Evolutionary conservation across 1,139 yeast species (phyloP), one percentile per base, ranked within the genome.

Genomic region (Lodderomyces metapsilosis): DNA sequence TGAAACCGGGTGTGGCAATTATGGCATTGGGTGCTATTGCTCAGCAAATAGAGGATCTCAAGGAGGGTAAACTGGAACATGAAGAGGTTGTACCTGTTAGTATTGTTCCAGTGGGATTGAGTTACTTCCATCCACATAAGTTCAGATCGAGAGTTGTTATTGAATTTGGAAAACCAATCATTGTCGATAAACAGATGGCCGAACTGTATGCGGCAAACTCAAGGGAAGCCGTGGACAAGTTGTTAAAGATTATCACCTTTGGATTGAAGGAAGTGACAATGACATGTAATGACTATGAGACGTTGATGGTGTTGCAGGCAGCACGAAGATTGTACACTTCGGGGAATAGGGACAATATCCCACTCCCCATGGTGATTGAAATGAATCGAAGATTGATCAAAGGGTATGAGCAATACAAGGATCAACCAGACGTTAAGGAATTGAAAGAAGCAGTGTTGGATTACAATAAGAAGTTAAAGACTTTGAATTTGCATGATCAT

Each of bases 241-340:
- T 91, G 33, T 68, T 92, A 51, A 85, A 83, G 20, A 71, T 74
- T 16, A 78, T 91, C 37, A 82, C 92, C 3, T 78, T 82, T 46
- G 88, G 91, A 13, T 71, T 92, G 49, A 83, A 83, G 53, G 82
- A 95, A 10, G 98, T 91, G 18, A 91, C 98, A 1, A 94, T 91
- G 3, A 84, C 92, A n/a, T 87, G 95, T 57, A 84, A 89, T 21
- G 98, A 92, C 61, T 92, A 84, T 63, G 98, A 91, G 50, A 88
- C 96, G 3, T 68, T 92, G 43, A 86, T 89, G 82, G 88, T 88
- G n/a, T 82, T 91, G 38, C 98, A 92, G 62, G 96, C 96, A 3
- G 95, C 95, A 34, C 56, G 78, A 46, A 58, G 78, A 43, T 58
- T 72, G 42, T 71, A 67, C 45, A 69, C 70, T 24, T 61, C 62